These are phyloP conservation scores for Scleroderma bovista DNA, from an alignment of 768 basidiomycete genomes.

Conservation along the genomic window DNA sequence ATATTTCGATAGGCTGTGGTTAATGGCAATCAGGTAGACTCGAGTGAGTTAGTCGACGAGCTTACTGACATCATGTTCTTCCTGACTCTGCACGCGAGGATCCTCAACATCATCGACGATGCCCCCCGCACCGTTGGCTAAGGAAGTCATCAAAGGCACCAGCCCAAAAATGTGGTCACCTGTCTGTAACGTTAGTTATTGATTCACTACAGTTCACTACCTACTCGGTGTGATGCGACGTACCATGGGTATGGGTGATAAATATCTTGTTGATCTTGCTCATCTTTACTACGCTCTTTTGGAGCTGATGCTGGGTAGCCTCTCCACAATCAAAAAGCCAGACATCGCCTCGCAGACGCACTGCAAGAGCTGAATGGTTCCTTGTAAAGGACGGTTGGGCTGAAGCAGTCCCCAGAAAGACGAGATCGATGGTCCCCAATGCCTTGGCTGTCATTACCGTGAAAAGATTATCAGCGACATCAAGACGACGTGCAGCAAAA, in stretches of 20 bases:
- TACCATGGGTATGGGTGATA: slow-evolving; percentile 87
- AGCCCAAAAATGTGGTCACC: slow-evolving; percentile 83
- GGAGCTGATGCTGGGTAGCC: slow-evolving; percentile 74
- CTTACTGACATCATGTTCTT: slow-evolving; percentile 13
- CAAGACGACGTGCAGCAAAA: slow-evolving; percentile 9
- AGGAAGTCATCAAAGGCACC: slow-evolving; percentile 59
- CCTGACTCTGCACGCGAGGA: slow-evolving; percentile 36
- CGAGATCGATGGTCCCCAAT: slow-evolving; percentile 47
- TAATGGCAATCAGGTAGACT: slow-evolving; percentile 6
- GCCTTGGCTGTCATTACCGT: slow-evolving; percentile 3
- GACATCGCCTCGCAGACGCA: slow-evolving; percentile 62
- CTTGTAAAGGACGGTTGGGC: slow-evolving; percentile 76
- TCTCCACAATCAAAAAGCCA: slow-evolving; percentile 89
- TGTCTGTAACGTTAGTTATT: slow-evolving; percentile 23
- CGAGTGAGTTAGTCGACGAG: neutral
- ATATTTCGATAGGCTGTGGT: slow-evolving; percentile 68
- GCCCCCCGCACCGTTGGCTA: slow-evolving; percentile 73
- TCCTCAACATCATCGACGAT: slow-evolving; percentile 53
- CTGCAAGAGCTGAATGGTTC: slow-evolving; percentile 69
- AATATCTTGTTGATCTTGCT: slow-evolving; percentile 78
- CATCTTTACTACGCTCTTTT: slow-evolving; percentile 70
- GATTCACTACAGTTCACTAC: too few relatives aligned
- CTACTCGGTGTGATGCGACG: neutral
- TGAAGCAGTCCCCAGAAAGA: slow-evolving; percentile 78
- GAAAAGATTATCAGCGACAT: neutral